phyloP scores from a whole-genome alignment of 2,329 filamentous ascomycete genomes.

The Hypoxylon sp. region DNA sequence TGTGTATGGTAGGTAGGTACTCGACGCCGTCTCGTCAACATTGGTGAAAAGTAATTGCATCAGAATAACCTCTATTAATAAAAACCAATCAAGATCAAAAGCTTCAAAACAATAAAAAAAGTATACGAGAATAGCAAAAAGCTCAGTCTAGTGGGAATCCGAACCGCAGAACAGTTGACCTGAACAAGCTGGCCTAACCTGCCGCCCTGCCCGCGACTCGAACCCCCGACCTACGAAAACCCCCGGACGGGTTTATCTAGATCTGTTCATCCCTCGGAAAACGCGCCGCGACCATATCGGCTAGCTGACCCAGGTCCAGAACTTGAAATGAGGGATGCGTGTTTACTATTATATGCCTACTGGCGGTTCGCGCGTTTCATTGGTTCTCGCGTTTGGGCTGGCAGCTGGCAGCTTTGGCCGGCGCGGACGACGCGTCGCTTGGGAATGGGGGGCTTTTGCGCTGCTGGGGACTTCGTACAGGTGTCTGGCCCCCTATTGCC shows the following conservation, averaged over 20 bases:
- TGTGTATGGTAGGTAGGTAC: neutral
- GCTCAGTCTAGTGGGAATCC: neutral
- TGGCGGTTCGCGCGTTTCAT: neutral
- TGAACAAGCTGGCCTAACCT: neutral
- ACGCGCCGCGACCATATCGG: neutral
- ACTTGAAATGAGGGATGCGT: neutral
- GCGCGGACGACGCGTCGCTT: no score
- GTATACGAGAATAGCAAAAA: neutral
- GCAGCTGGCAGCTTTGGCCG: neutral
- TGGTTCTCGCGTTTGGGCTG: no score
- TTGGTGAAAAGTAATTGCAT: neutral
- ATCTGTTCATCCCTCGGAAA: neutral
- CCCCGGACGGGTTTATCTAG: neutral
- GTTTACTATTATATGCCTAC: neutral
- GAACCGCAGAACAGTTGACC: neutral
- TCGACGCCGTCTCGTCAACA: neutral
- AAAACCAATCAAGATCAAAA: neutral
- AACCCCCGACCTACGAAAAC: neutral
- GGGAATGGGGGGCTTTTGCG: neutral
- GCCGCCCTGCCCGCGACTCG: neutral
- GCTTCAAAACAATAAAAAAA: neutral
- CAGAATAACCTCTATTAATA: neutral
- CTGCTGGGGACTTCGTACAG: neutral
- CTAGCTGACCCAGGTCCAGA: neutral
- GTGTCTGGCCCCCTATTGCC: neutral